A percentile compares a stretch with the other conserved stretches of the same genome.
Evolutionary conservation across 2,329 filamentous ascomycete genomes (phyloP).

Genomic region (Fusarium austroafricanum): DNA sequence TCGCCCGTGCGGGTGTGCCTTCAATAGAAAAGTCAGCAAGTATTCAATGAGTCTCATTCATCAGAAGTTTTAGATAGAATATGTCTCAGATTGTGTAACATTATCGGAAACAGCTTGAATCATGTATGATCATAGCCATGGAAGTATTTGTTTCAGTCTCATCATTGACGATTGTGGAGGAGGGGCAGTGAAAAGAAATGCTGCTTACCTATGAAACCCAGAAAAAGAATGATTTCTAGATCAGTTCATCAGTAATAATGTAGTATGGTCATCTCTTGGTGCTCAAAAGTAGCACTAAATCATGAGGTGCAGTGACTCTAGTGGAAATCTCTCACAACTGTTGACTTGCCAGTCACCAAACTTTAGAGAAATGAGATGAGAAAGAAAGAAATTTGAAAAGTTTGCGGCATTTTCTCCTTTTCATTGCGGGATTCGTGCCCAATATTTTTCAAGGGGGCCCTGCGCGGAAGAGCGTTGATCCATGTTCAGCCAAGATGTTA

Average conservation of each 20-base stretch:
- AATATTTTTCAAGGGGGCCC: not conserved
- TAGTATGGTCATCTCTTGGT: too few relatives aligned
- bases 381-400: not conserved
- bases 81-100: conserved; percentile 3
- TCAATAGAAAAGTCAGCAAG: not conserved
- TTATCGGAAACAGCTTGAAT: conserved; percentile 21
- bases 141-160: conserved; percentile 26
- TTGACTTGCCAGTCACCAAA: too few relatives aligned
- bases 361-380: not conserved
- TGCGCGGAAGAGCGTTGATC: conserved; percentile 14
- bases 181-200: accelerated
- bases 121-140: conserved; percentile 21
- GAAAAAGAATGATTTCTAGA: not conserved
- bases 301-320: not conserved
- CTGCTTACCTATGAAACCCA: not conserved
- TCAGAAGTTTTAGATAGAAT: accelerated
- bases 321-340: not conserved
- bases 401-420: conserved; percentile 2
- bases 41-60: accelerated
- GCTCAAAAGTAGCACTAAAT: not conserved
- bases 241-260: not conserved
- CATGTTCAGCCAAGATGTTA: not conserved
- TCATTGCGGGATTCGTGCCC: not conserved
- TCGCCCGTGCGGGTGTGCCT: not conserved
- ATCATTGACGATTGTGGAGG: not conserved